A percentile compares a stretch with the other conserved stretches of the same genome.
These are phyloP conservation scores for Lodderomyces oxycetoniae DNA, from an alignment of 1,139 yeast genomes.

Conservation along the genomic window DNA sequence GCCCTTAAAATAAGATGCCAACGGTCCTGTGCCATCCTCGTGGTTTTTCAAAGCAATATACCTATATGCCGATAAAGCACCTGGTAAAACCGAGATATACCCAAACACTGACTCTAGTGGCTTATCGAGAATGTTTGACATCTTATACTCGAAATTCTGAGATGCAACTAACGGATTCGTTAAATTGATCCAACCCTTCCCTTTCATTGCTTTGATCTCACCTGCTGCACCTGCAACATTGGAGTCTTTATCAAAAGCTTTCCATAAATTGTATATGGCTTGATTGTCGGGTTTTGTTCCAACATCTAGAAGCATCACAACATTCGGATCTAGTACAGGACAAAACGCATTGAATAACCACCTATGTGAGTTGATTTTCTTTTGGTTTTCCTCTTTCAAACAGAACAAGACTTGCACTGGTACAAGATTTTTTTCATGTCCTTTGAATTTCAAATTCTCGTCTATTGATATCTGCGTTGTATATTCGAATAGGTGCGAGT, in stretches of 20 bases:
- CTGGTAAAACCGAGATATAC: constrained; percentile 89
- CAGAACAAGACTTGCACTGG: constrained; percentile 93
- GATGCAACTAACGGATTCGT: constrained; percentile 92
- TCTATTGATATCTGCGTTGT: constrained; percentile 88
- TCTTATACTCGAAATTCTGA: constrained; percentile 93
- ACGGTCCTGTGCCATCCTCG: constrained; percentile 89
- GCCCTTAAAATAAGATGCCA: constrained; percentile 84
- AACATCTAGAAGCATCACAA: constrained; percentile 78
- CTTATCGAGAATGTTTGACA: constrained; percentile 91
- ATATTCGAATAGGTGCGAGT: constrained; percentile 90
- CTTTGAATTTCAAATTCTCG: constrained; percentile 75
- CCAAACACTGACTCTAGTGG: constrained; percentile 94
- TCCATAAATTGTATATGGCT: constrained; percentile 90
- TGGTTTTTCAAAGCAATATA: constrained; percentile 82
- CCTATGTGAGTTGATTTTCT: constrained; percentile 90
- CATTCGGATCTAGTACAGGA: constrained; percentile 85
- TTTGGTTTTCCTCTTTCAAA: constrained; percentile 80
- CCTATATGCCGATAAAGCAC: constrained; percentile 93
- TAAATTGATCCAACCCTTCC: constrained; percentile 74
- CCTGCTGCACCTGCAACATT: constrained; percentile 99
- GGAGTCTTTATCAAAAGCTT: constrained; percentile 91
- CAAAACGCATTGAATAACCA: constrained; percentile 94
- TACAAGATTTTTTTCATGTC: constrained; percentile 73
- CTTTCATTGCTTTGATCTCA: constrained; percentile 91
- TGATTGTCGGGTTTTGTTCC: constrained; percentile 86